Base-by-base conservation (phyloP, 2,329 filamentous ascomycete species). In the Mycosphaerella sp. region DNA sequence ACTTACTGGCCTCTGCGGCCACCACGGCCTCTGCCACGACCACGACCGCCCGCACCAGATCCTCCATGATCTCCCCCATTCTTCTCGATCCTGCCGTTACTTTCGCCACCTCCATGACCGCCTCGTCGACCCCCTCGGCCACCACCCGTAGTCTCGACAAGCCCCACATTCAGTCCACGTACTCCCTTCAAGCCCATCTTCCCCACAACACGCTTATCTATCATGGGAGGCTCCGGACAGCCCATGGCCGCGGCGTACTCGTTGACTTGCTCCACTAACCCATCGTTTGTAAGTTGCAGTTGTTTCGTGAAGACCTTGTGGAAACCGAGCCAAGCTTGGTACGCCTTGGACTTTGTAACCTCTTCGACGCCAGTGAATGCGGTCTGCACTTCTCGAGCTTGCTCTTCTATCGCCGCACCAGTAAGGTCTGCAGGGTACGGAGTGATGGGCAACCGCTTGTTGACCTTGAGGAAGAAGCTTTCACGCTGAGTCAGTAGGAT, bases 401-500 rank as follows among this genome's bases (percentile, higher is more conserved):
- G 50, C 12, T 44, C 13, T n/a, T 50, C 35, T 14, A 44, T 44
- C 28, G 72, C 66, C 8, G 63, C 60, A 10, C 65, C 61, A 6
- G 66, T 62, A 50, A 79, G 67, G 17, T 71, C 66, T 12, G 67
- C 64, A 1, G 75, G 72, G 55, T 79, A 75, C 2, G 75, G 70
- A 27, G 75, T 64, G 60, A 79, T 78, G 14, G 75, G 75, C 14
- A 79, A 63, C 28, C 71, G 68, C 53, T 65, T 74, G 62, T 79
- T 78, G 49, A 66, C 65, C 32, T 66, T 68, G 18, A 75, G 62
- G 63, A 79, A 79, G 67, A 76, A 80, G 6, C 71, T 70, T 57
- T 80, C 78, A 46, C 69, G 68, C 54, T 76, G 60, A 8, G 75
- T 78, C 39, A 81, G 70, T 13, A 80, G 59, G 46, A 79, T 75